Base-by-base conservation (phyloP, 2,329 filamentous ascomycete species). In the Helicocarpus griseus region DNA sequence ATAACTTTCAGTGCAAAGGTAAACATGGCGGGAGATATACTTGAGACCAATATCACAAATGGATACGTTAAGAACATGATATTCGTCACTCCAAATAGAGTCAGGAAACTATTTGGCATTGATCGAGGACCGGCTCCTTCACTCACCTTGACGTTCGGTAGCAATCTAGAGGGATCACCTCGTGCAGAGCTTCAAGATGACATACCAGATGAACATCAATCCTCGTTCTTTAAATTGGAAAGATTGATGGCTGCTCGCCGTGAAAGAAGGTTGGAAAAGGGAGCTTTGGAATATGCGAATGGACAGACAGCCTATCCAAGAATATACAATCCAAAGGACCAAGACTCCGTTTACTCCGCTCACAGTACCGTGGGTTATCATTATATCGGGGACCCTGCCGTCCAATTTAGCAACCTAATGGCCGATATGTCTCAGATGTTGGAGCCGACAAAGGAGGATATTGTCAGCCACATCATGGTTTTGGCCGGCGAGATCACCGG, bases 1-100 rank as follows among this genome's bases (percentile, higher is more conserved):
- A 64, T 85, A 29, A 84, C 81, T 0, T 79, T 83, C 60, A 83
- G 79, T 58, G 77, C 77, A 6, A 75, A 74, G 53, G 61, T 84
- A 38, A 72, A 79, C 54, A 56, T 62, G 1, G 57, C 71, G 19
- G 81, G 80, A 8, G 67, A 76, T 4, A 70, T 79, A 3, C 58
- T 81, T 2, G 79, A 82, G 29, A 73, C 69, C 6, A 74, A 77
- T 41, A 70, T 85, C 19, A 67, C 67, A 31, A 72, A 77, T 29
- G 80, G 80, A 1, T 73, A 67, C 8, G 65, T 81, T 19, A 71
- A 71, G 5, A 82, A 82, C 45, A 75, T 83, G 1, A 64, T 78
- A 17, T 72, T 69, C 24, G 57, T 83, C 13, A 80, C 77, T 1
- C 74, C 75, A 19, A 62, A 67, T 52, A 68, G 57, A 33, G 63